phyloP scores from a whole-genome alignment of 257 asterid species.

The Nicotiana knightiana region DNA sequence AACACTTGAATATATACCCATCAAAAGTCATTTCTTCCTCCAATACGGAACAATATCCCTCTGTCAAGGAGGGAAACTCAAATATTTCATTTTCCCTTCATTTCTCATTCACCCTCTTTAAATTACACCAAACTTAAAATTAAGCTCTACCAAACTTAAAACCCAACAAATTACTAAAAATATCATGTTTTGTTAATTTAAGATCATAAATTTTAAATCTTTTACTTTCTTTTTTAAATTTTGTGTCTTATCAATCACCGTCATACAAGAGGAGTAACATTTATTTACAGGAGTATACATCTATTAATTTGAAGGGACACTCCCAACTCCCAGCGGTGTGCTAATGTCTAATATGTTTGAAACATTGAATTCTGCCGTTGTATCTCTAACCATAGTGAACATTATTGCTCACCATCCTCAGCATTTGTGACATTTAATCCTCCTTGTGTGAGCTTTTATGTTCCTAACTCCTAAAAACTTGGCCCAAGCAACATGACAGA shows the following conservation, averaged over 20 bases:
- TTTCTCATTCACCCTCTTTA: no score
- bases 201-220: neutral
- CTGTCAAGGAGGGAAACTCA: no score
- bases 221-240: neutral
- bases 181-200: neutral
- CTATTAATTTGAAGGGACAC: neutral
- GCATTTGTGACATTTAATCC: neutral
- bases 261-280: neutral
- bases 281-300: neutral
- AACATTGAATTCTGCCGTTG: neutral
- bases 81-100: no score
- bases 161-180: neutral
- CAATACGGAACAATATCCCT: no score
- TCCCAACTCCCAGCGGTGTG: neutral
- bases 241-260: neutral
- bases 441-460: neutral
- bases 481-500: neutral
- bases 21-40: no score
- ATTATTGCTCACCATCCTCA: slow-evolving; percentile 1
- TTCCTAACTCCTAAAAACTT: neutral
- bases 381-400: neutral
- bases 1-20: no score
- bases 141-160: no score
- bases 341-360: neutral
- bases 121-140: no score